Base-by-base conservation (phyloP, 2,329 filamentous ascomycete species). In the Pseudopyrenochaeta lycopersici region DNA sequence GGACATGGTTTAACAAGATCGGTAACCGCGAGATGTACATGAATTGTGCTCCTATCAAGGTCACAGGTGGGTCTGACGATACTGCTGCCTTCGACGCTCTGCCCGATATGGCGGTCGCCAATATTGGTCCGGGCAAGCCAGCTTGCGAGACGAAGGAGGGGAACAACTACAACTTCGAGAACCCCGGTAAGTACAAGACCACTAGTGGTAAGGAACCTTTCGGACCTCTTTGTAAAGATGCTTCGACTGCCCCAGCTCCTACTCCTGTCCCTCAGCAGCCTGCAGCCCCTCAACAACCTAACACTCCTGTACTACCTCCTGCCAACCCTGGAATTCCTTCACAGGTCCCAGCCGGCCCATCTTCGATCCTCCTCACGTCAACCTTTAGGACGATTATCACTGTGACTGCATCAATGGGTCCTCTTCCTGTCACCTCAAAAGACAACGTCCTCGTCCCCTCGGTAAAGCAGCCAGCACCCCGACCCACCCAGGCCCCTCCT, bases 11-110 rank as follows among this genome's bases (percentile, higher is more conserved):
- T 80, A 97, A 97, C 72, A 86, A 88, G 56, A 75, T 96, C 4
- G 93, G 94, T 4, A 94, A 96, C 78, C 87, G 92, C 1, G 94
- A 98, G 49, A 91, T 97, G 84, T 98, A 98, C 83, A 96, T 96
- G 92, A 95, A 97, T 82, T 98, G 95, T 66, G 91, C 89, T 0
- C 85, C 90, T 0, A 76, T 96, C 48, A 84, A 80, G 0, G 81
- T 97, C 20, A 85, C 85, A 2, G 80, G 77, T 2, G 78, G 80
- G 21, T 71, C 77, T 2, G 69, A 74, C 33, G 83, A 85, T 32
- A 68, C 85, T 47, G 71, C 79, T 2, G 84, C 82, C 59, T 84
- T 88, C 9, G 51, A 67, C 2, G 35, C 15, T 2, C 88, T 96
- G 2, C 91, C 91, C 0, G 81, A 88, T 49, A 88, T 95, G 85